A percentile compares a stretch with the other conserved stretches of the same genome.
phyloP scores from a whole-genome alignment of 2,329 filamentous ascomycete species.

The Cercospora zeina region DNA sequence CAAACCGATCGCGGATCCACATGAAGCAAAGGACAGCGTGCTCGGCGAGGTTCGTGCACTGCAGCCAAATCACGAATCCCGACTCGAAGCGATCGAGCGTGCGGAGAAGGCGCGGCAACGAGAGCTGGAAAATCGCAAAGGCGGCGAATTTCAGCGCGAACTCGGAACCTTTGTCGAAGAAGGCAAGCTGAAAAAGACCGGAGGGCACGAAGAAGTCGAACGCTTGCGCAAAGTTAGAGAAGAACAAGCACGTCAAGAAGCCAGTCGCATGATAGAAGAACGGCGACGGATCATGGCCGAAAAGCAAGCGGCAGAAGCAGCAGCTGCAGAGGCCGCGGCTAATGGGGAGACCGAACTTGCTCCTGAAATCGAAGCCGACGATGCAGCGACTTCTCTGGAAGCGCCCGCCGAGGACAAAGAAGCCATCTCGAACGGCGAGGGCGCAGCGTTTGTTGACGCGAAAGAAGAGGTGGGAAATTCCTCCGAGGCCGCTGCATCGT shows the following conservation, averaged over 20 bases:
- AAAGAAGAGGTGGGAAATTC: slow-evolving; percentile 15
- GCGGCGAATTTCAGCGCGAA: slow-evolving; percentile 81
- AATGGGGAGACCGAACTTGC: slow-evolving; percentile 3
- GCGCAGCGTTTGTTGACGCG: slow-evolving; percentile 19
- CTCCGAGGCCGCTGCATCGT: slow-evolving; percentile 11
- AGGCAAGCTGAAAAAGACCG: slow-evolving; percentile 91
- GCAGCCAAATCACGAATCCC: slow-evolving; percentile 89
- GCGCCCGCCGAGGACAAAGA: slow-evolving; percentile 11
- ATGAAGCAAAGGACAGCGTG: slow-evolving; percentile 83
- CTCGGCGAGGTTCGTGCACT: slow-evolving; percentile 90
- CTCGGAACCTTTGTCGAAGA: slow-evolving; percentile 82
- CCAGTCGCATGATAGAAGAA: slow-evolving; percentile 56
- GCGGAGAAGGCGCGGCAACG: slow-evolving; percentile 88
- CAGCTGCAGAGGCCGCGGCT: slow-evolving; percentile 32
- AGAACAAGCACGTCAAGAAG: slow-evolving; percentile 79
- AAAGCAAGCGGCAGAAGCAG: slow-evolving; percentile 43
- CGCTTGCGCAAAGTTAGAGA: slow-evolving; percentile 80
- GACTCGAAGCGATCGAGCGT: slow-evolving; percentile 94
- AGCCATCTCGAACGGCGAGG: slow-evolving; percentile 12
- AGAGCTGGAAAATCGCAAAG: slow-evolving; percentile 74
- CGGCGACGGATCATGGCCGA: slow-evolving; percentile 50
- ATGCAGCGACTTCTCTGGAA: slow-evolving; percentile 1
- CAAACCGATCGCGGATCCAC: slow-evolving; percentile 64
- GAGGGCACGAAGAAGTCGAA: slow-evolving; percentile 92
- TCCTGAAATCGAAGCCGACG: not conserved